phyloP scores from a whole-genome alignment of 1,284 basidiomycete species.

The Cutaneotrichosporon cyanovorans region DNA sequence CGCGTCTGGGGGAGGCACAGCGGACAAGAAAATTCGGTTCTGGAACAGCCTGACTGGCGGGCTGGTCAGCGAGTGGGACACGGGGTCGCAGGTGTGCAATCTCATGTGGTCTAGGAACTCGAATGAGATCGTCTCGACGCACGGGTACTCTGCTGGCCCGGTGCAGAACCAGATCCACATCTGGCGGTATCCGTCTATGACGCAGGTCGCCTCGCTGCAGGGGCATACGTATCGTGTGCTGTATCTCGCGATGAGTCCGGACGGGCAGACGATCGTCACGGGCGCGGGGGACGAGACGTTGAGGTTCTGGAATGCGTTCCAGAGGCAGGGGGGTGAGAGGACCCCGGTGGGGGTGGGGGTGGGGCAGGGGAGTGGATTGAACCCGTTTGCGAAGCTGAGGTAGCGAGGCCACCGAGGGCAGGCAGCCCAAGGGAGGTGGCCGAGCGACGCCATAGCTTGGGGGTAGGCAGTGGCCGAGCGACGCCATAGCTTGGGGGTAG shows the following conservation, averaged over 20 bases:
- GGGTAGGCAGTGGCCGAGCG: too few species aligned
- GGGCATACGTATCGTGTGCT: conserved; percentile 92
- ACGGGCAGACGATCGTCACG: conserved; percentile 95
- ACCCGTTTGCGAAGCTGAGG: conserved; percentile 12
- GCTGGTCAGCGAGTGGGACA: conserved; percentile 78
- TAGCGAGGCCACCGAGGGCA: too few species aligned
- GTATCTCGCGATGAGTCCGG: conserved; percentile 93
- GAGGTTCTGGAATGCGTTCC: conserved; percentile 92
- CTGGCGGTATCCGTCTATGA: conserved; percentile 90
- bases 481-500: too few species aligned
- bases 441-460: too few species aligned
- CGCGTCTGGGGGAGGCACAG: conserved; percentile 95
- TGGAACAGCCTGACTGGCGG: conserved; percentile 90
- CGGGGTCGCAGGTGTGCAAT: conserved; percentile 95
- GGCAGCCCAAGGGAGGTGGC: too few species aligned
- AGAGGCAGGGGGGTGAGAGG: conserved; percentile 30
- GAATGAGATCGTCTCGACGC: conserved; percentile 94
- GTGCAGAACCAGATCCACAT: conserved; percentile 98
- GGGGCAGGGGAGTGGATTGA: conserved; percentile 5
- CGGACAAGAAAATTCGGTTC: conserved; percentile 93
- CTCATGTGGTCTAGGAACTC: conserved; percentile 92
- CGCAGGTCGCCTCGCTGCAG: conserved; percentile 86
- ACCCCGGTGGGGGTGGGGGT: too few species aligned
- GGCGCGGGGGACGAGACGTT: conserved; percentile 97
- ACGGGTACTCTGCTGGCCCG: conserved; percentile 88